Conservation (phyloP, 2,329 filamentous ascomycete species). For the Stromatinia cepivora region DNA sequence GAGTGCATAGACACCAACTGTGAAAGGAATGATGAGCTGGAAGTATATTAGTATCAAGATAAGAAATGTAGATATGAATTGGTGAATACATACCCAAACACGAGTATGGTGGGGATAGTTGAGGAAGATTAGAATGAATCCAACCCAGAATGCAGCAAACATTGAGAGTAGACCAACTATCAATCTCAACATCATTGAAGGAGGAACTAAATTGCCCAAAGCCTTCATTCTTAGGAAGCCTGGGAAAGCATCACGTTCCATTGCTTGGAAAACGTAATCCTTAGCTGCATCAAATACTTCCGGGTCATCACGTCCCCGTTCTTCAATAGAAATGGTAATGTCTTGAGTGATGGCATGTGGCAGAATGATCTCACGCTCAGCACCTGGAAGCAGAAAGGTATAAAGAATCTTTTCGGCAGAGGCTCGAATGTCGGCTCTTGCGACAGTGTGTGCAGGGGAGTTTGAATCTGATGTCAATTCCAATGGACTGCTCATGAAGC, state of each 20-base stretch:
- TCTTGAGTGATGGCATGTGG: constrained; percentile 83
- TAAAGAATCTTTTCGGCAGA: constrained; percentile 99
- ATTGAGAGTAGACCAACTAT: constrained; percentile 83
- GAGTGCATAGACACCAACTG: constrained; percentile 83
- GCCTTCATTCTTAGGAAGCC: constrained; percentile 95
- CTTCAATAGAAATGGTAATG: constrained; percentile 85
- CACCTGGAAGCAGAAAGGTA: constrained; percentile 91
- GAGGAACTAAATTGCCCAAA: constrained; percentile 89
- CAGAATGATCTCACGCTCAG: constrained; percentile 92
- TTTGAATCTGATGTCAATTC: constrained; percentile 72
- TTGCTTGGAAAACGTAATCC: constrained; percentile 99
- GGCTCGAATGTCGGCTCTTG: constrained; percentile 85
- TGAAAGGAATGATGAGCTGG: constrained; percentile 83
- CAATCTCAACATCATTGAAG: constrained; percentile 81
- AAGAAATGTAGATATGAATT: not conserved
- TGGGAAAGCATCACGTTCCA: constrained; percentile 99
- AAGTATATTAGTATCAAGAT: constrained; percentile 39
- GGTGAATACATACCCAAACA: constrained; percentile 70
- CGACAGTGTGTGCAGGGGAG: constrained; percentile 79
- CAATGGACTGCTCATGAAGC: constrained; percentile 61
- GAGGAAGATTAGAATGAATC: constrained; percentile 90
- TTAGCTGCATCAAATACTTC: constrained; percentile 97
- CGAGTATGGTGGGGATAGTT: constrained; percentile 71
- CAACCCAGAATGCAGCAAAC: constrained; percentile 92
- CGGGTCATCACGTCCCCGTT: constrained; percentile 88